A percentile compares a stretch with the other conserved stretches of the same genome.
Evolutionary conservation across 1,284 basidiomycete genomes (phyloP).

Genomic region (Golubevia pallescens): DNA sequence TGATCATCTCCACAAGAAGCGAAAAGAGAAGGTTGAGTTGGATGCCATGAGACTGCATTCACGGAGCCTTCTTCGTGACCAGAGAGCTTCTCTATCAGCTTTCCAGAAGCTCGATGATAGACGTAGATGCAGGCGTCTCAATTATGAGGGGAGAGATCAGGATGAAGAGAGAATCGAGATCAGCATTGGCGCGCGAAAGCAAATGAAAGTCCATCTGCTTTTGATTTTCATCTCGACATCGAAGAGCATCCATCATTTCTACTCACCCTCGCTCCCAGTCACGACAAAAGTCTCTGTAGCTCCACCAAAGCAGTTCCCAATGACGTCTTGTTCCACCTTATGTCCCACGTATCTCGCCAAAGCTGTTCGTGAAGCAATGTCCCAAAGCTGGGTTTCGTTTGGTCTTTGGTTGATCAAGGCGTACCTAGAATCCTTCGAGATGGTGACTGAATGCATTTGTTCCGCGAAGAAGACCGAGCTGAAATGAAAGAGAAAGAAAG

Average conservation of each 20-base stretch:
- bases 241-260: too few relatives aligned
- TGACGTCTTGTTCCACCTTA: slow-evolving; percentile 68
- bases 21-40: slow-evolving; percentile 80
- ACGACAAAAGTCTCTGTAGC: slow-evolving; percentile 84
- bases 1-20: slow-evolving; percentile 68
- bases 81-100: slow-evolving; percentile 78
- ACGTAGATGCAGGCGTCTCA: slow-evolving; percentile 70
- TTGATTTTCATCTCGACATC: neutral
- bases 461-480: too few relatives aligned
- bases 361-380: too few relatives aligned
- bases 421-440: slow-evolving; percentile 84
- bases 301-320: slow-evolving; percentile 94
- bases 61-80: slow-evolving; percentile 88
- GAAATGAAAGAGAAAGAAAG: neutral
- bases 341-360: too few relatives aligned
- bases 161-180: neutral
- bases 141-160: neutral
- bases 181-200: too few relatives aligned
- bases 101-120: slow-evolving; percentile 87
- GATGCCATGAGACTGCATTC: slow-evolving; percentile 97
- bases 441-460: slow-evolving; percentile 68
- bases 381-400: slow-evolving; percentile 9
- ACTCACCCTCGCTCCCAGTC: slow-evolving; percentile 89
- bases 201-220: too few relatives aligned
- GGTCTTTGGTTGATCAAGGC: slow-evolving; percentile 78